Conservation (phyloP, 768 basidiomycete species). For the Hemileccinum impolitum region DNA sequence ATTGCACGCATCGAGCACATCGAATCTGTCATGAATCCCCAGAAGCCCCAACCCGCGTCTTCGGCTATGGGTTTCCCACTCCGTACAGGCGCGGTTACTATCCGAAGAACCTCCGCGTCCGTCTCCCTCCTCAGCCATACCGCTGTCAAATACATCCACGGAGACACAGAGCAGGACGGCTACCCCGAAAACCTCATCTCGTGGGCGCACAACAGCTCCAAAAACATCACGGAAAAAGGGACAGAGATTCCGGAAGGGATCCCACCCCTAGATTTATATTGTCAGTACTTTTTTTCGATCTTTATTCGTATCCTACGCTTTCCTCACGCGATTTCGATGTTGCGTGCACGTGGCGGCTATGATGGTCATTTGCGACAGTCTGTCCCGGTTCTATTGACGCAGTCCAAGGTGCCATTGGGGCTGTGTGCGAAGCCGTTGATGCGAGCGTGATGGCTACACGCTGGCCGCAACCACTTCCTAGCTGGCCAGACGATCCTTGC, state of each 20-base stretch:
- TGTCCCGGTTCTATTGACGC: constrained; percentile 73
- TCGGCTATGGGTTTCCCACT: constrained; percentile 7
- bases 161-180: constrained; percentile 61
- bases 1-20: constrained; percentile 63
- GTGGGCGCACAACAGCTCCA: constrained; percentile 58
- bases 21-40: not conserved
- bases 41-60: not conserved
- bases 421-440: constrained; percentile 88
- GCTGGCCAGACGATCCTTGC: constrained; percentile 10
- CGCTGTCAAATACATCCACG: constrained; percentile 73
- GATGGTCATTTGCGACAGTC: constrained; percentile 42
- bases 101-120: constrained; percentile 52
- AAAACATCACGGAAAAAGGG: constrained; percentile 56
- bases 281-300: constrained; percentile 39
- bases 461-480: constrained; percentile 11
- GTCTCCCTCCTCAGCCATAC: constrained; percentile 54
- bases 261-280: constrained; percentile 79
- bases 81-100: constrained; percentile 33
- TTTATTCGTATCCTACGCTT: not conserved
- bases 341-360: not conserved
- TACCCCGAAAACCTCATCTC: constrained; percentile 61
- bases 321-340: not conserved
- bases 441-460: constrained; percentile 40
- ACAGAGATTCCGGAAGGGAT: constrained; percentile 75
- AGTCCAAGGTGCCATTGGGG: constrained; percentile 77